Base-by-base conservation (phyloP, 2,329 filamentous ascomycete genomes). In the Ascochyta fabae region DNA sequence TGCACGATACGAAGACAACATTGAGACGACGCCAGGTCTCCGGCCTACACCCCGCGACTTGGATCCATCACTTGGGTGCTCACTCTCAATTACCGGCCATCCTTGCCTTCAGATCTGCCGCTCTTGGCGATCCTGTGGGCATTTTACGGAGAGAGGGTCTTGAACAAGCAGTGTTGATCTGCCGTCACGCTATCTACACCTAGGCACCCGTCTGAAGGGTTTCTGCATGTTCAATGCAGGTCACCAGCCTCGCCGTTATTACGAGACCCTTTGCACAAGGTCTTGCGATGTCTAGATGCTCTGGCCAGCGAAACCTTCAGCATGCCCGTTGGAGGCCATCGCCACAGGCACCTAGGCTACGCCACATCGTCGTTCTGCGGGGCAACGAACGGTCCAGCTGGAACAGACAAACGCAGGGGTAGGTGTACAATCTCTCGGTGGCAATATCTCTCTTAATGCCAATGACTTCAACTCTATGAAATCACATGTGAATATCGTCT, bases 91-190 rank as follows among this genome's bases (percentile, higher is more conserved):
- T 6, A 39, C 47, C 33, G 22, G 53, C 38, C 27, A 56, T 40
- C 55, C 59, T 55, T 53, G 61, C 22, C 54, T 29, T 46, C 48
- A 51, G 53, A 62, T 64, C 55, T 58, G 48, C 54, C 62, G 59
- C 56, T 48, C 52, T 57, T 56, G 52, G 50, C 53, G 44, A 62
- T 62, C 58, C 16, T 54, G 53, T 56, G 38, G 52, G 33, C 53
- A 56, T 36, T 19, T 22, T 42, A 42, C 24, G 46, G 47, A 38
- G 27, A 44, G 53, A 39, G 42, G 42, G 53, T 43, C 42, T 40
- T 35, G 10, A 12, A 42, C 4, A 24, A 27, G 38, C 47, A 34
- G 39, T 40, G 40, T n/a, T 48, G 42, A 47, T 51, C 42, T 50
- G 34, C 47, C n/a, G 36, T 47, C 42, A 43, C 47, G 48, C 53